Base-by-base conservation (phyloP, 352 stramenopile genomes). In the Aphanomyces stellatus region DNA sequence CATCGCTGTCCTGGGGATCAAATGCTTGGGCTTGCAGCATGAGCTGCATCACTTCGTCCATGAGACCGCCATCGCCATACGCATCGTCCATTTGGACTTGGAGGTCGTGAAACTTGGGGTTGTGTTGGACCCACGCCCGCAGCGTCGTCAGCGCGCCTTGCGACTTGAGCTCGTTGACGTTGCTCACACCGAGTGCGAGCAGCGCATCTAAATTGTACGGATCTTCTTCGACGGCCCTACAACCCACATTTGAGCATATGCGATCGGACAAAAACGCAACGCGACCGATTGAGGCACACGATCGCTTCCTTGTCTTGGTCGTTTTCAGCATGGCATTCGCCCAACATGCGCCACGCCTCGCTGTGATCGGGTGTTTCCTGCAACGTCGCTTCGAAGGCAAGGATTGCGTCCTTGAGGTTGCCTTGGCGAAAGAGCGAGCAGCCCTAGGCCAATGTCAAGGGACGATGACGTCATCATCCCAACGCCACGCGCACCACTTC, bases 81-180 rank as follows among this genome's bases (percentile, higher is more conserved):
- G 92, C 84, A 65, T 96, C 87, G 28, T 62, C 60, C 15, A 59
- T 2, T 46, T 87, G 76, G 60, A 94, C 90, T 72, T 94, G 79
- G 59, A 98, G 82, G 22, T 93, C 93, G 66, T 97, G 91, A 79
- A 98, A 99, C 71, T 98, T 97, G 3, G 95, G 93, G 80, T 99
- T 98, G 77, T 98, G 89, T 62, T 97, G 90, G 22, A 98, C 92
- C 95, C 95, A 99, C 17, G 85, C 80, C 76, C 97, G 98, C 34
- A 99, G 81, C 40, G 88, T 97, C 68, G 92, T 87, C 19, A 98
- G 74, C 10, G 94, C 94, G 3, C 85, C 87, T 57, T 97, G 90
- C 27, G 94, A 88, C 72, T 98, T 95, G 24, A 98, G 72, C 73
- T 99, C 96, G 74, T 99, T 99, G 51, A 99, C 95, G 72, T 98